Conservation (phyloP, 1,284 basidiomycete species). For the Marasmius oreades region DNA sequence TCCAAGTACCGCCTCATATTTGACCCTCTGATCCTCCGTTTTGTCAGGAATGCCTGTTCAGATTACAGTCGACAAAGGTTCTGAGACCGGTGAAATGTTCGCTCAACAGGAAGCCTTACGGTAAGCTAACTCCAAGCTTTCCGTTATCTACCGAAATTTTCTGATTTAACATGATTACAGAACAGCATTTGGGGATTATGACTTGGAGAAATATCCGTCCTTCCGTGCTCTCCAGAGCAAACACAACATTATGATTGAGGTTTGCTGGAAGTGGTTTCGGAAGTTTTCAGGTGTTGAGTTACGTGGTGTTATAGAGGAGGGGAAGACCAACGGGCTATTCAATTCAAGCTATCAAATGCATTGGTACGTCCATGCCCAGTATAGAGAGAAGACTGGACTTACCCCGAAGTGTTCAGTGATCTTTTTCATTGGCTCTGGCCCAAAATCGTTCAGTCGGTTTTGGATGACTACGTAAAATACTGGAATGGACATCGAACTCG, state of each 20-base stretch:
- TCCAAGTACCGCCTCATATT: not conserved
- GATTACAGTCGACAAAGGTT: slow-evolving; percentile 15
- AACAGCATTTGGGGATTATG: slow-evolving; percentile 1
- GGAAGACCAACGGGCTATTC: slow-evolving; percentile 12
- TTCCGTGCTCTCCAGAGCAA: slow-evolving; percentile 12
- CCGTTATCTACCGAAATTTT: not conserved
- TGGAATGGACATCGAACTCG: slow-evolving; percentile 13
- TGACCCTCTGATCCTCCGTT: too few relatives aligned
- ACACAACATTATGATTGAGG: slow-evolving; percentile 16
- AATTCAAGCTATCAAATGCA: slow-evolving; percentile 8
- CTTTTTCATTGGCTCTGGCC: slow-evolving; percentile 16
- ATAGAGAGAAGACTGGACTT: not conserved
- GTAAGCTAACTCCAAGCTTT: slow-evolving; percentile 2
- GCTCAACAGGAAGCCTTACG: slow-evolving; percentile 8
- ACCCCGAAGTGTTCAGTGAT: not conserved
- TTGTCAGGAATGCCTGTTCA: slow-evolving; percentile 13
- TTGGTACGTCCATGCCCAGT: slow-evolving; percentile 5
- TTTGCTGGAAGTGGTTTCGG: slow-evolving; percentile 11
- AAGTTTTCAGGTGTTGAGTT: slow-evolving; percentile 6
- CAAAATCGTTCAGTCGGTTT: slow-evolving; percentile 8
- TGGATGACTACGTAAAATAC: slow-evolving; percentile 8
- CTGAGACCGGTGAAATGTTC: slow-evolving; percentile 14
- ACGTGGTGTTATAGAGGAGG: slow-evolving; percentile 5
- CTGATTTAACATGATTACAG: not conserved
- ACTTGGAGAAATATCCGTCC: not conserved